A percentile compares a stretch with the other conserved stretches of the same genome.
Evolutionary conservation across 139 green algal genomes (phyloP).

Genomic region (Marvania coccoides): DNA sequence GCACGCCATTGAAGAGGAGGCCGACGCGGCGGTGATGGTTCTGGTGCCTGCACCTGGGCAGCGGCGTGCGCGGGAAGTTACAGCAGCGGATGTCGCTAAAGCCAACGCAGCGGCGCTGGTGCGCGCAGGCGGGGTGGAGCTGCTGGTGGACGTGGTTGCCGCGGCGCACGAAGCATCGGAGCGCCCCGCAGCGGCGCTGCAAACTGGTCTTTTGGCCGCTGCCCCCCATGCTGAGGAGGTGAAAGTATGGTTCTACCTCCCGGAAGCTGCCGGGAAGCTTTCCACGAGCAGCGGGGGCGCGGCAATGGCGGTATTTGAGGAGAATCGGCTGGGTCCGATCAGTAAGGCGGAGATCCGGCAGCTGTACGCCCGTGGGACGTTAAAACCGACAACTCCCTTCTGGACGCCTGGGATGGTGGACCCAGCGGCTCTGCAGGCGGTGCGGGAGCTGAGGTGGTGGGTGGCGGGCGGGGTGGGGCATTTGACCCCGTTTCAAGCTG

Average conservation of each 20-base stretch:
- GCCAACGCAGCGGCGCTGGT: constrained; percentile 63
- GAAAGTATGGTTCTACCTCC: constrained; percentile 63
- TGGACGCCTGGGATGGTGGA: constrained; percentile 56
- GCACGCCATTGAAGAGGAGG: not conserved
- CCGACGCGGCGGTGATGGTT: not conserved
- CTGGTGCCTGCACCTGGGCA: not conserved
- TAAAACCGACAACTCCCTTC: constrained; percentile 37
- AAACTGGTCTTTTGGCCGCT: constrained; percentile 52
- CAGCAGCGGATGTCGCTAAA: not conserved
- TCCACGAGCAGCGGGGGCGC: not conserved
- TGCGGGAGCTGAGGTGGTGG: constrained; percentile 81
- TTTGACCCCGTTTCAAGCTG: constrained; percentile 17
- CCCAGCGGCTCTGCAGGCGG: constrained; percentile 27
- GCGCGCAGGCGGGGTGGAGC: constrained; percentile 54
- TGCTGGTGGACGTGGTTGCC: constrained; percentile 78
- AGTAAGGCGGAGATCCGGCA: constrained; percentile 62
- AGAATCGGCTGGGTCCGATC: constrained; percentile 49
- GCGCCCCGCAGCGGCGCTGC: constrained; percentile 31
- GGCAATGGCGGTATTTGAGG: not conserved
- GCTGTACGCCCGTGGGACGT: constrained; percentile 33
- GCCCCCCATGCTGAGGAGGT: constrained; percentile 38
- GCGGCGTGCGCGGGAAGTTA: not conserved
- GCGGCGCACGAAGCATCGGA: constrained; percentile 63
- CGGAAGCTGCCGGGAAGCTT: not conserved
- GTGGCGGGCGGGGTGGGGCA: constrained; percentile 21